Evolutionary conservation across 2,329 filamentous ascomycete species (phyloP), one percentile per base, ranked within the genome.

Genomic region (Fusarium tricinctum): DNA sequence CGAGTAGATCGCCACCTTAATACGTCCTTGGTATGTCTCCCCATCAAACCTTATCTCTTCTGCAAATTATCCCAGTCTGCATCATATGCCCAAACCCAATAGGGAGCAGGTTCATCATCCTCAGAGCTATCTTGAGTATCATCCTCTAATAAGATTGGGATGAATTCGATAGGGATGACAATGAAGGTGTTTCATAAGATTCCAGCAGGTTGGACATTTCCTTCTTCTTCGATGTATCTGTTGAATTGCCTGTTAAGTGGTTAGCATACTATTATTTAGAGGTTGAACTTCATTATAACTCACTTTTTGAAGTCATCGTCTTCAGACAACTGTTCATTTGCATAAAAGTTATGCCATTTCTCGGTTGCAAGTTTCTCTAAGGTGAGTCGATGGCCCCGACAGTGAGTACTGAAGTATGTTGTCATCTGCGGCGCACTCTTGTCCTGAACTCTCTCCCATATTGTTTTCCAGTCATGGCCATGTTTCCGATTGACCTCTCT

Each of bases 31-130:
- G 30, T 73, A 73, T 13, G n/a, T 60, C 9, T 67, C 58, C 4
- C 59, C 55, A 0, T 70, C 15, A 3, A 50, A 6, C 0, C 26
- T 8, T 0, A 43, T 56, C 9, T 56, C 48, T 28, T 61, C 66
- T 1, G 40, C 33, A 46, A 63, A 13, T 33, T 19, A 4, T 69
- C 58, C 69, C 69, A 72, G 30, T 69, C 52, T 33, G 67, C 58
- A 14, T 72, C 67, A 17, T 70, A 72, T 39, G 64, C 69, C 70
- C 67, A 73, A 49, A 69, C 64, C 67, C 66, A 69, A 30, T 6
- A 69, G 15, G 61, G 52, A 43, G 53, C 40, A 20, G 35, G 19
- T 9, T 57, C 40, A 2, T 43, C 17, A 17, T 22, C 10, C 2
- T 43, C 58, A 12, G 35, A 22, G 26, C 59, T 53, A 26, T 44